Evolutionary conservation across 1,139 yeast genomes (phyloP).

Genomic region (Nakaseomyces bracarensis): DNA sequence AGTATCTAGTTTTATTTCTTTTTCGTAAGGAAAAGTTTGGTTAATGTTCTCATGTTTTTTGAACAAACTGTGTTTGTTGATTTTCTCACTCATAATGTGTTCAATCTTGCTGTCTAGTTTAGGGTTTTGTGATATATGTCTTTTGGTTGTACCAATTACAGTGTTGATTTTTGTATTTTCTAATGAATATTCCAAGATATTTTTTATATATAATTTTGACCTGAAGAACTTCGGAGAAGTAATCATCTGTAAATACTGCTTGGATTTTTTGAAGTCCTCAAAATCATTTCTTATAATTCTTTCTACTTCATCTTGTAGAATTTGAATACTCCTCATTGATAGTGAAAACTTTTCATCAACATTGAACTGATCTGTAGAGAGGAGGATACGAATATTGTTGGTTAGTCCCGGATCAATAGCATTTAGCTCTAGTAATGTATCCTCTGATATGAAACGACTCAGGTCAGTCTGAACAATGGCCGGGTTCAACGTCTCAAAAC

Average conservation of each 20-base stretch:
- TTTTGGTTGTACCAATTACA: background rate
- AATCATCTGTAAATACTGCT: constrained; percentile 37
- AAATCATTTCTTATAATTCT: constrained; percentile 46
- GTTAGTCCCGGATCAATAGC: constrained; percentile 17
- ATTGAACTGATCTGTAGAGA: background rate
- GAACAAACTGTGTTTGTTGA: background rate
- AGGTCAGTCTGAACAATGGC: background rate
- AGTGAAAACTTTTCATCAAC: constrained; percentile 18
- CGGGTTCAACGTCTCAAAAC: background rate
- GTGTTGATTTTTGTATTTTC: background rate
- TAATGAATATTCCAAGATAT: constrained; percentile 9
- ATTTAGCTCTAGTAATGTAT: constrained; percentile 11
- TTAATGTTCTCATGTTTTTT: background rate
- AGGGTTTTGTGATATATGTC: background rate
- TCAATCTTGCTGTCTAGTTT: constrained; percentile 1
- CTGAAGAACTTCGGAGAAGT: constrained; percentile 17
- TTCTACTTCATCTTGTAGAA: constrained; percentile 47
- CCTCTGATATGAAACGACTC: background rate
- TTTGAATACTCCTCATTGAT: constrained; percentile 51
- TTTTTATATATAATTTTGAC: constrained; percentile 15
- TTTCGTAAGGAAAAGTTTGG: background rate
- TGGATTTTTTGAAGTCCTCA: constrained; percentile 49
- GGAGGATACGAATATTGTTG: constrained; percentile 14
- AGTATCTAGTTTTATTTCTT: background rate
- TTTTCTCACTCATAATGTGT: constrained; percentile 5